These are phyloP conservation scores for Brasenia schreberi DNA, from an alignment of 164 flowering plant species.

Conservation along the genomic window DNA sequence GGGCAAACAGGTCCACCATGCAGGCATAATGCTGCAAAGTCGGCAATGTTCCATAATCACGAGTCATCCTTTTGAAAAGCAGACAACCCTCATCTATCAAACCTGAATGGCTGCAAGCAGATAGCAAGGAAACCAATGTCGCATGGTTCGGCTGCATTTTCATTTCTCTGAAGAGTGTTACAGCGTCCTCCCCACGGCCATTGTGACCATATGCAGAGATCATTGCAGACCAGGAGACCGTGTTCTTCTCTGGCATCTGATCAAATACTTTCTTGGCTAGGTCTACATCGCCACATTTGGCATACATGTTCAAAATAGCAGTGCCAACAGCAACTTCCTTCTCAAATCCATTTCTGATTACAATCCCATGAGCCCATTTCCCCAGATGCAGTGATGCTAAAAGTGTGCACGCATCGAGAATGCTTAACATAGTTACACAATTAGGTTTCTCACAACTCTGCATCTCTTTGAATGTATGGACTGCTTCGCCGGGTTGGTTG, in stretches of 20 bases:
- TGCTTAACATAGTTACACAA: conserved; percentile 37
- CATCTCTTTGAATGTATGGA: conserved; percentile 50
- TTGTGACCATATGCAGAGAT: conserved; percentile 63
- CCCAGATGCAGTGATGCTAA: conserved; percentile 39
- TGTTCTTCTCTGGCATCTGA: conserved; percentile 33
- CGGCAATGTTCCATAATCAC: conserved; percentile 26
- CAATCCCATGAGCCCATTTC: conserved; percentile 63
- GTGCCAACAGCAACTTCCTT: conserved; percentile 55
- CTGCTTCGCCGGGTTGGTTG: conserved; percentile 60
- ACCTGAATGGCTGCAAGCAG: conserved; percentile 88
- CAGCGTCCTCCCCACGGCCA: conserved; percentile 44
- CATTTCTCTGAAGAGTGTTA: conserved; percentile 44
- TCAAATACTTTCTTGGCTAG: conserved; percentile 48
- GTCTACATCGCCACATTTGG: conserved; percentile 63
- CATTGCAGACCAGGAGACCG: conserved; percentile 75
- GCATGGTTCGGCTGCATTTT: conserved; percentile 46
- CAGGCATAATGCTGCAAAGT: conserved; percentile 63
- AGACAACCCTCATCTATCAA: conserved; percentile 54
- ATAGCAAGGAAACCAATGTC: conserved; percentile 47
- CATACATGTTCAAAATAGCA: conserved; percentile 62
- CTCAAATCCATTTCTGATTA: conserved; percentile 40
- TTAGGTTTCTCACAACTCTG: conserved; percentile 24
- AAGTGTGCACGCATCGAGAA: conserved; percentile 59
- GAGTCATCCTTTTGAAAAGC: conserved; percentile 32
- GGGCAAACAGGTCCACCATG: conserved; percentile 65